These are phyloP conservation scores for Gryganskiella cystojenkinii DNA, from an alignment of 192 early-diverging fungal species.

Conservation along the genomic window DNA sequence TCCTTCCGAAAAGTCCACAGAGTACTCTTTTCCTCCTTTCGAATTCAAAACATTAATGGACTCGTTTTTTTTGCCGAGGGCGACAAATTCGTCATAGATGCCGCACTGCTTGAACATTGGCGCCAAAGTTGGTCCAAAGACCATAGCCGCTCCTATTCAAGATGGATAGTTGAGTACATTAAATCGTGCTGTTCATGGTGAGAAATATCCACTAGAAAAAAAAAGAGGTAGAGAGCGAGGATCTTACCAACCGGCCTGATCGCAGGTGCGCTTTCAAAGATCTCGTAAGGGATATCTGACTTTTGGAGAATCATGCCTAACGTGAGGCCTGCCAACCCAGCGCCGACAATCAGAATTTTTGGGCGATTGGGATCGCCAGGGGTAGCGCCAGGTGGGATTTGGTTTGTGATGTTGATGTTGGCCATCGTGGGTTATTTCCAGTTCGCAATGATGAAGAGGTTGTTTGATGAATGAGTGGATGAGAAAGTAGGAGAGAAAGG, in stretches of 20 bases:
- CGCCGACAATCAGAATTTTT: conserved; percentile 11
- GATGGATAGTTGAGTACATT: conserved; percentile 4
- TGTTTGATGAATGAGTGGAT: not conserved
- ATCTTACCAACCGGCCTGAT: conserved; percentile 22
- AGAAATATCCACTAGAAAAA: conserved; percentile 3
- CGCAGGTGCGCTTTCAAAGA: conserved; percentile 11
- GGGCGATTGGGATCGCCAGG: conserved; percentile 16
- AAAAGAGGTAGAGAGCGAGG: not conserved
- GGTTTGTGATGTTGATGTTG: conserved; percentile 11
- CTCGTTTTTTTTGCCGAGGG: conserved; percentile 18
- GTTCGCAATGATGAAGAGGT: conserved; percentile 4
- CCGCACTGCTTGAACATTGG: conserved; percentile 20
- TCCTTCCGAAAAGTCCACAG: conserved; percentile 14
- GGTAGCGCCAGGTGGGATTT: conserved; percentile 1
- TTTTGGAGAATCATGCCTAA: conserved; percentile 24
- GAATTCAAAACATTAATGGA: conserved; percentile 22
- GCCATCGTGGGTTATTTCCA: conserved; percentile 4
- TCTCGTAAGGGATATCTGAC: conserved; percentile 17
- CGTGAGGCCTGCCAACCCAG: conserved; percentile 14
- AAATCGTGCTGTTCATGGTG: not conserved
- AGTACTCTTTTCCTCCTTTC: conserved; percentile 19
- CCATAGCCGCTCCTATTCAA: conserved; percentile 25
- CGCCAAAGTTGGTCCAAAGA: conserved; percentile 19
- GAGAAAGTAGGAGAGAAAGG: not conserved
- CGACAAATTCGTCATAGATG: conserved; percentile 21